These are phyloP conservation scores for Primulina tabacum DNA, from an alignment of 257 asterid species.

Conservation along the genomic window DNA sequence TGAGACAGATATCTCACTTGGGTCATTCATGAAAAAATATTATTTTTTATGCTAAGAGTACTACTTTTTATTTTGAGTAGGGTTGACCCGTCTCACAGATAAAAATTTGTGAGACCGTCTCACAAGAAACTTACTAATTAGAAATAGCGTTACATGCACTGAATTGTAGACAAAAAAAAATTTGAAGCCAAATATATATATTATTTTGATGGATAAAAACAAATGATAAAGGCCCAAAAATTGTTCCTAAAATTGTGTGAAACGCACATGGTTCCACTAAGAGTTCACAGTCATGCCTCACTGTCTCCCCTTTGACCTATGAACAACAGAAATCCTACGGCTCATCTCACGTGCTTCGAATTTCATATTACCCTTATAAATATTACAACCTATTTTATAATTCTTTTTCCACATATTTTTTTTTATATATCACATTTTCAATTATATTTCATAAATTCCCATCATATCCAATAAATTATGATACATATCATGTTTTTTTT, in stretches of 20 bases:
- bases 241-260: conserved; percentile 23
- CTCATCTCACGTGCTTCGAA: conserved; percentile 60
- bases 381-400: background rate
- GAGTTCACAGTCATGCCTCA: conserved; percentile 37
- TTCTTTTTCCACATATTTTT: background rate
- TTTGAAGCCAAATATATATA: background rate
- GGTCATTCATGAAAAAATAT: too few species aligned
- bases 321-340: conserved; percentile 35
- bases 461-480: background rate
- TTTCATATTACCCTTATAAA: conserved; percentile 22
- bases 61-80: too few species aligned
- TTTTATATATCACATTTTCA: too few species aligned
- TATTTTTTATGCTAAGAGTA: too few species aligned
- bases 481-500: too few species aligned
- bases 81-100: too few species aligned
- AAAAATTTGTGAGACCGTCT: too few species aligned
- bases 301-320: conserved; percentile 67
- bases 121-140: too few species aligned
- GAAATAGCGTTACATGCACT: too few species aligned
- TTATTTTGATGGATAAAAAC: too few species aligned
- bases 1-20: too few species aligned
- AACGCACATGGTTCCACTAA: conserved; percentile 41
- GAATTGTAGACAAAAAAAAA: too few species aligned
- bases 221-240: background rate
- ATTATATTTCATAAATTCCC: background rate